Evolutionary conservation across 108 stramenopile genomes (phyloP).

Genomic region (Nannochloropsis oceanica): DNA sequence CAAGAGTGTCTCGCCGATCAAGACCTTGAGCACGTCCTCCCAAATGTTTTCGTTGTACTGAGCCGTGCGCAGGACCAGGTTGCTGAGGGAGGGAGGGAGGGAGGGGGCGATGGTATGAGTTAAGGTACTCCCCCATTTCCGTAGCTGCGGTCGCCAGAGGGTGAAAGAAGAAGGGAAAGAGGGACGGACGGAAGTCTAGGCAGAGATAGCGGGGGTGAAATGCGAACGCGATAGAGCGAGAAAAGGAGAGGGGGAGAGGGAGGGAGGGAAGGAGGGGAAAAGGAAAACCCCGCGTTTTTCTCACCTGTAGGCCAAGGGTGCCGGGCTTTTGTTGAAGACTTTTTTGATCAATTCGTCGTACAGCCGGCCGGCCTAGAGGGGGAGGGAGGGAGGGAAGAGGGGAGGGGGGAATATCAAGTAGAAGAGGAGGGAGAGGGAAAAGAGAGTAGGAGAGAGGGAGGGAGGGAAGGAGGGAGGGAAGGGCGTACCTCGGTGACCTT

Average conservation of each 20-base stretch:
- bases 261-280: too few species aligned
- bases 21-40: conserved; percentile 8
- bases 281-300: not conserved
- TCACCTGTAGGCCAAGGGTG: conserved; percentile 10
- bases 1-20: conserved; percentile 15
- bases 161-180: not conserved
- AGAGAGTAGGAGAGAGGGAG: not conserved
- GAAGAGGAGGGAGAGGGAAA: not conserved
- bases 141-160: too few species aligned
- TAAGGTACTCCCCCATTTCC: too few species aligned
- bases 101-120: not conserved
- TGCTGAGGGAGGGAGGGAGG: not conserved
- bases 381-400: not conserved
- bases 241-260: too few species aligned
- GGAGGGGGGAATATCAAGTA: not conserved
- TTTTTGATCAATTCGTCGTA: conserved; percentile 33
- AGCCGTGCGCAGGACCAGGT: not conserved
- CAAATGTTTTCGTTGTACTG: conserved; percentile 20
- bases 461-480: not conserved
- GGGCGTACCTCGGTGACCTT: not conserved
- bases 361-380: not conserved
- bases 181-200: not conserved
- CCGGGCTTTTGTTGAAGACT: conserved; percentile 16
- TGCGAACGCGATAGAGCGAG: too few species aligned
- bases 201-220: too few species aligned